phyloP scores from a whole-genome alignment of 176 grass and related monocot species.

The Bonia amplexicaulis region DNA sequence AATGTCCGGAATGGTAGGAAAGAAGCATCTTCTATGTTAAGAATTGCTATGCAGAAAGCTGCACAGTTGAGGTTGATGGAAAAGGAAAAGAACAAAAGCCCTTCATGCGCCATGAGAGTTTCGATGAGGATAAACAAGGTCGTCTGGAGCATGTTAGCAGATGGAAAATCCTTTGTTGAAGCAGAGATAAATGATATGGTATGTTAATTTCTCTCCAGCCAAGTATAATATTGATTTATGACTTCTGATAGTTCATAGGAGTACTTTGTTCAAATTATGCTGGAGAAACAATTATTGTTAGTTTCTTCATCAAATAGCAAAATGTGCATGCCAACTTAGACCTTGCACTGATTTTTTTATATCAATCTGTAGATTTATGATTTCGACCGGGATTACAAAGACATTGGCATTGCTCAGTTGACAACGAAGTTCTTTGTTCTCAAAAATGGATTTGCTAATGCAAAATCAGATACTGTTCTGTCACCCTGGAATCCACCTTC shows the following conservation, averaged over 20 bases:
- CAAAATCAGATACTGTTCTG: conserved; percentile 86
- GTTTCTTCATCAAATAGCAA: conserved; percentile 4
- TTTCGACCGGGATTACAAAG: conserved; percentile 97
- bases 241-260: conserved; percentile 5
- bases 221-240: conserved; percentile 28
- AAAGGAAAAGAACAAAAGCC: conserved; percentile 98
- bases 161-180: conserved; percentile 95
- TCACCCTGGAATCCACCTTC: conserved; percentile 93
- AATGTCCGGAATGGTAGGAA: conserved; percentile 57
- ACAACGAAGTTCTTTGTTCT: conserved; percentile 83
- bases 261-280: conserved; percentile 13
- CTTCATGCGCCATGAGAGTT: conserved; percentile 94
- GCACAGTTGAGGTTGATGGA: conserved; percentile 76
- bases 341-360: conserved; percentile 25
- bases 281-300: not conserved
- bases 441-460: conserved; percentile 81
- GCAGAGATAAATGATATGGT: conserved; percentile 93
- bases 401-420: conserved; percentile 85
- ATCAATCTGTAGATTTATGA: conserved; percentile 77
- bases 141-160: conserved; percentile 86
- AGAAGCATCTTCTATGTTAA: conserved; percentile 73
- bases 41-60: conserved; percentile 73
- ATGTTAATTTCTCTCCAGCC: conserved; percentile 33
- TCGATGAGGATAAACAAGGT: conserved; percentile 80
- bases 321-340: conserved; percentile 19